These are phyloP conservation scores for Pichia paraexigua DNA, from an alignment of 805 yeast species.

Conservation along the genomic window DNA sequence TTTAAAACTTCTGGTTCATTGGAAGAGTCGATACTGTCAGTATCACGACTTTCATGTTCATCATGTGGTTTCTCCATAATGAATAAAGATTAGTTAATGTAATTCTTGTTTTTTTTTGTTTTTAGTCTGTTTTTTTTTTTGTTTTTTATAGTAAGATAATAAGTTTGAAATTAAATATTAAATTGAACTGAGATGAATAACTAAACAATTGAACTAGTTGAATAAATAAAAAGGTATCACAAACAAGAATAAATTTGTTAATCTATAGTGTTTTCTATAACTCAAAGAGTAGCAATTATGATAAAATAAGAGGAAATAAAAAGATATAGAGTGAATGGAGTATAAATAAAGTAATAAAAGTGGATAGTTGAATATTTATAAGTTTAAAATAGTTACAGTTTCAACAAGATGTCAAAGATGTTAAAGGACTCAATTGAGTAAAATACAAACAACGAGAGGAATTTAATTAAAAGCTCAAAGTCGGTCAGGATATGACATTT, in stretches of 20 bases:
- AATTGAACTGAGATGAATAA: background rate
- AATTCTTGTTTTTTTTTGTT: background rate
- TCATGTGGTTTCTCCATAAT: slow-evolving; percentile 9
- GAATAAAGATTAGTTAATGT: background rate
- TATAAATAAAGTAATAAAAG: too few species aligned
- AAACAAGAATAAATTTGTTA: background rate
- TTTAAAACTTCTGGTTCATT: slow-evolving; percentile 12
- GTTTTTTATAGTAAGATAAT: too few species aligned
- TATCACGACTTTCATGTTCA: slow-evolving; percentile 10
- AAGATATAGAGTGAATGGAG: too few species aligned
- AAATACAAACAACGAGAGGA: background rate
- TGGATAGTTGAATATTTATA: background rate
- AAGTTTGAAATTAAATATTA: too few species aligned
- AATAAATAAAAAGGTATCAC: background rate
- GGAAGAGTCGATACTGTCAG: slow-evolving; percentile 17
- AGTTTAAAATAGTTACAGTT: background rate
- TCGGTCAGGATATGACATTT: background rate
- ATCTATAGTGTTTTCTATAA: too few species aligned
- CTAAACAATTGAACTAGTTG: too few species aligned
- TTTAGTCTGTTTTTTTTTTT: background rate
- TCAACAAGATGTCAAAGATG: background rate
- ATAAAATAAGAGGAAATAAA: background rate
- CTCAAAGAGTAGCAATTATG: background rate
- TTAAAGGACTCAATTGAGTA: background rate
- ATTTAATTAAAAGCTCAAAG: background rate